phyloP scores from a whole-genome alignment of 2,329 filamentous ascomycete species.

The Cercospora sojina region DNA sequence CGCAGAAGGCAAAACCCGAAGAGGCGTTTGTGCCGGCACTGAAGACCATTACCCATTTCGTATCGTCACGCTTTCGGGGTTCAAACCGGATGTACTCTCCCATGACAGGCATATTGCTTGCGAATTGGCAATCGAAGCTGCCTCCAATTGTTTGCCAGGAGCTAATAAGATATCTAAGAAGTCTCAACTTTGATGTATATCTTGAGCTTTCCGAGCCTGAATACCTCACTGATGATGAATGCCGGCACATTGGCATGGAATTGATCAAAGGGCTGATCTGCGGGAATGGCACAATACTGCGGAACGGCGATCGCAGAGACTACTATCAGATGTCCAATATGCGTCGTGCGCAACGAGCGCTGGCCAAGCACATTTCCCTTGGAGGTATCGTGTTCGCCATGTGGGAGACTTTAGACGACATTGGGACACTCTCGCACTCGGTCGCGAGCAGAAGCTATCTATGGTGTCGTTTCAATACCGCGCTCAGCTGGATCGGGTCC shows the following conservation, averaged over 20 bases:
- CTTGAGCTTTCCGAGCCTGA: constrained; percentile 44
- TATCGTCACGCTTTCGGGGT: constrained; percentile 25
- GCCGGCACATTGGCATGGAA: constrained; percentile 38
- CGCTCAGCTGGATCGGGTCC: constrained; percentile 47
- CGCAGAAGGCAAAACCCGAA: neutral
- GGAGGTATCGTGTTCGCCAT: constrained; percentile 45
- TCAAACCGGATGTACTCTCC: constrained; percentile 36
- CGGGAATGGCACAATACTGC: constrained; percentile 45
- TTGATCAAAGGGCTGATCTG: constrained; percentile 37
- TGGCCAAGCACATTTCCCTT: constrained; percentile 48
- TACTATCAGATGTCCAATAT: constrained; percentile 47
- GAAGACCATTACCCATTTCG: constrained; percentile 14
- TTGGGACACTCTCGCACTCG: constrained; percentile 42
- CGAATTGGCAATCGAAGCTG: constrained; percentile 43
- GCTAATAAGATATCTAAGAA: constrained; percentile 38
- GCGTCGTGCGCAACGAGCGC: constrained; percentile 46
- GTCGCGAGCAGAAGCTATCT: constrained; percentile 46
- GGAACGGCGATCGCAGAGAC: constrained; percentile 45
- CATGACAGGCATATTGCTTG: constrained; percentile 46
- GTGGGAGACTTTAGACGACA: constrained; percentile 49
- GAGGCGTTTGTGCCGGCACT: constrained; percentile 5
- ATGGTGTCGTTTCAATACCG: constrained; percentile 51
- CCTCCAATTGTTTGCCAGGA: constrained; percentile 33
- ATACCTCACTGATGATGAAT: constrained; percentile 40
- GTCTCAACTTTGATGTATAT: constrained; percentile 44